Conservation (phyloP, 345 rosid genomes). For the Gossypium anomalum region DNA sequence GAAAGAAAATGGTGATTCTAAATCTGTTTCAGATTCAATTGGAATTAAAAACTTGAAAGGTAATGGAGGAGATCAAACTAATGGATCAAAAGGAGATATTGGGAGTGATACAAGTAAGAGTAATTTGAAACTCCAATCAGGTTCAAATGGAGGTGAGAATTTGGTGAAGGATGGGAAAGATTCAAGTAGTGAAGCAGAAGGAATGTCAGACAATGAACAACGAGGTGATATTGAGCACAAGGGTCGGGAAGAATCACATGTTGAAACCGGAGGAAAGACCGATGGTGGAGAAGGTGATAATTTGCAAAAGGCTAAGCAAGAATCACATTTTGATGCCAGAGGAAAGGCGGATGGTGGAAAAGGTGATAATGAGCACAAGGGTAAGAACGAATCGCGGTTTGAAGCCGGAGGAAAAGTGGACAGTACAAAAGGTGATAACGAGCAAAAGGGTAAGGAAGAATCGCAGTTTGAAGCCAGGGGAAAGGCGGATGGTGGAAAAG, state of each 20-base stretch:
- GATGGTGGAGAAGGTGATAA: neutral
- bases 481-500: neutral
- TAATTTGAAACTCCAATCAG: neutral
- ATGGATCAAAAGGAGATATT: slow-evolving; percentile 1
- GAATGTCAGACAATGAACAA: neutral
- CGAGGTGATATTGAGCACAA: neutral
- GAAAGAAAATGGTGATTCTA: slow-evolving; percentile 16
- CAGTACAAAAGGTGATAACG: neutral
- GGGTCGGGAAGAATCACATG: neutral
- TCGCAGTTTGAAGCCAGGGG: neutral
- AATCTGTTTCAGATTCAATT: slow-evolving; percentile 15
- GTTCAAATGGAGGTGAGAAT: slow-evolving; percentile 6
- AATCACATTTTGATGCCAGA: neutral
- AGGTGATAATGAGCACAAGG: slow-evolving; percentile 5
- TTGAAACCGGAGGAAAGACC: neutral
- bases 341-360: slow-evolving; percentile 13
- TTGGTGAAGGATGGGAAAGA: neutral
- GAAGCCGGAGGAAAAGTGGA: neutral
- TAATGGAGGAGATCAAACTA: slow-evolving; percentile 10
- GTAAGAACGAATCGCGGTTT: neutral
- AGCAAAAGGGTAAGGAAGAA: neutral
- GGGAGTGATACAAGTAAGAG: neutral
- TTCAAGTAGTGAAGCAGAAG: neutral
- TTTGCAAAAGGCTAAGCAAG: neutral
- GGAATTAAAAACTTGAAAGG: slow-evolving; percentile 11